Conservation (phyloP, 202 grass and related monocot genomes). For the Musa balbisiana region DNA sequence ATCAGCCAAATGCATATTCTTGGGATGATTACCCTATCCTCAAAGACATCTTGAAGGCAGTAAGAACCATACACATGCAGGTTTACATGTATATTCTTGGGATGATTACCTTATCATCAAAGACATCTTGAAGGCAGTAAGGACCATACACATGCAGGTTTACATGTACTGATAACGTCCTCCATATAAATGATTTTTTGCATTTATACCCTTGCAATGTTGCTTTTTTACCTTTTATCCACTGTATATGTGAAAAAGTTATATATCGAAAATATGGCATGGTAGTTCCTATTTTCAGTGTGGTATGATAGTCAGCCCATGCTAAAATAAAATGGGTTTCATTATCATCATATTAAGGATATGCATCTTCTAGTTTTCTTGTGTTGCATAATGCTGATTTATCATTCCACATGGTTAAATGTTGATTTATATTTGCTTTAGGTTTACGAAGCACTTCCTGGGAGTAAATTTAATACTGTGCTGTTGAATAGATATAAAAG, state of each 20-base stretch:
- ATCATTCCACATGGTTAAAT: not conserved
- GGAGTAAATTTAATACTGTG: conserved; percentile 81
- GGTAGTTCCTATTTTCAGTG: not conserved
- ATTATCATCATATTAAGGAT: not conserved
- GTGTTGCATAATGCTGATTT: not conserved
- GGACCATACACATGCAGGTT: conserved; percentile 1
- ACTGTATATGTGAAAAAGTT: not conserved
- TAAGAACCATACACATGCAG: conserved; percentile 23
- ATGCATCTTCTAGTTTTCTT: not conserved
- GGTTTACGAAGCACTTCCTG: conserved; percentile 62
- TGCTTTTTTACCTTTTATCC: not conserved
- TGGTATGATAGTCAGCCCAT: not conserved
- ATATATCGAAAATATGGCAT: not conserved
- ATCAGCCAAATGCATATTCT: conserved; percentile 51
- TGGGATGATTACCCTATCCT: conserved; percentile 83
- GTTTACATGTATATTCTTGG: conserved; percentile 45
- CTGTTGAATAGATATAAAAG: conserved; percentile 78
- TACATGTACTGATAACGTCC: not conserved
- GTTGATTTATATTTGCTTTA: conserved; percentile 28
- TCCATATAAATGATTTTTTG: not conserved
- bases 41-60: conserved; percentile 63
- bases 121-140: conserved; percentile 62
- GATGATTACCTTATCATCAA: conserved; percentile 76
- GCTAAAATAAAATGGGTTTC: not conserved
- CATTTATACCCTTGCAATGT: not conserved